phyloP scores from a whole-genome alignment of 2,329 filamentous ascomycete species.

The Ambrosiella beaveri region DNA sequence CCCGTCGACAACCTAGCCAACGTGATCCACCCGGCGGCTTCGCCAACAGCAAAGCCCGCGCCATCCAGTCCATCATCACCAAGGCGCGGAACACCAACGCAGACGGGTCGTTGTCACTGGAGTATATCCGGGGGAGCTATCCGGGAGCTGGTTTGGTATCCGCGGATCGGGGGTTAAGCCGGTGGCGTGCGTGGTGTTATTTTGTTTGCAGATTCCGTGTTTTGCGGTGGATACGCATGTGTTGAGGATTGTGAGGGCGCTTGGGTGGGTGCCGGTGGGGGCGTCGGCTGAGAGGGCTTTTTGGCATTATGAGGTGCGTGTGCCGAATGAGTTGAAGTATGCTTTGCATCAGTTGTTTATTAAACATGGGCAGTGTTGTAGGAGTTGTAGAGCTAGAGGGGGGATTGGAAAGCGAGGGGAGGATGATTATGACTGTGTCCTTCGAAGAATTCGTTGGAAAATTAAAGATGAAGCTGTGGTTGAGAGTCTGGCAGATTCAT shows the following conservation, averaged over 20 bases:
- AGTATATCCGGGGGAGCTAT: constrained; percentile 34
- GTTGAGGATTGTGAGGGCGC: constrained; percentile 32
- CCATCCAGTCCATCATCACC: constrained; percentile 58
- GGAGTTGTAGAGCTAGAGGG: too few species aligned
- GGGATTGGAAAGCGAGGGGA: too few species aligned
- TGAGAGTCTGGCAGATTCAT: too few species aligned
- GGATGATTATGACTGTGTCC: too few species aligned
- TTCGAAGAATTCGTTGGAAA: too few species aligned
- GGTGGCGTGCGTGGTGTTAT: constrained; percentile 37
- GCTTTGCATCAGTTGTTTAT: too few species aligned
- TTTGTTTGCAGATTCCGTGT: constrained; percentile 34
- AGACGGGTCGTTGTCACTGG: constrained; percentile 28
- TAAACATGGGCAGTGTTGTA: too few species aligned
- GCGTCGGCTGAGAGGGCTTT: too few species aligned
- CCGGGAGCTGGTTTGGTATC: constrained; percentile 31
- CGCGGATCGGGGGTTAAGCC: constrained; percentile 42
- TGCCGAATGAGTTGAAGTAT: too few species aligned
- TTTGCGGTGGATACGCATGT: constrained; percentile 44
- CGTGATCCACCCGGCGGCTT: constrained; percentile 57
- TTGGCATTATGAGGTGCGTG: too few species aligned
- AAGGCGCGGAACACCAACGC: constrained; percentile 28
- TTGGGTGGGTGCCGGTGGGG: constrained; percentile 18
- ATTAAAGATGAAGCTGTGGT: too few species aligned
- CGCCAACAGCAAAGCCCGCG: constrained; percentile 49
- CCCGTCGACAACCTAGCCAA: constrained; percentile 47